phyloP scores from a whole-genome alignment of 441 rosid species.

The Jatropha podagrica region DNA sequence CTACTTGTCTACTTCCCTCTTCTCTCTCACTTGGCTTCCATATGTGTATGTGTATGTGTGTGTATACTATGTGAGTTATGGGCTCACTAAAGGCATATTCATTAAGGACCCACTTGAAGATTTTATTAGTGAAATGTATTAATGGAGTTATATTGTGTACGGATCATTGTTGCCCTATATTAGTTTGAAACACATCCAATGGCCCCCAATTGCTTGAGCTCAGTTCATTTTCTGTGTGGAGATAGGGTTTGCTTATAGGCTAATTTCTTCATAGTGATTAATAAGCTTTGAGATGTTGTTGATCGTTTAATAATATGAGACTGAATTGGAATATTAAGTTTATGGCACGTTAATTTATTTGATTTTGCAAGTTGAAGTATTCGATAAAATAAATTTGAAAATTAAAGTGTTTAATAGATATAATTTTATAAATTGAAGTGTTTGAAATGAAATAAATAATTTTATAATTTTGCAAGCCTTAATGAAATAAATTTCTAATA shows the following conservation, averaged over 20 bases:
- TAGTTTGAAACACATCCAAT: constrained; percentile 6
- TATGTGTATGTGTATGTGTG: background rate
- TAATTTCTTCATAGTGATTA: background rate
- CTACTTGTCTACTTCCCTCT: constrained; percentile 19
- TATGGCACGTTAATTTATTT: too few relatives aligned
- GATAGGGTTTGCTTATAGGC: constrained; percentile 14
- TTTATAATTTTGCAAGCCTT: too few relatives aligned
- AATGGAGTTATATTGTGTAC: constrained; percentile 28
- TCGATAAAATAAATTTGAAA: too few relatives aligned
- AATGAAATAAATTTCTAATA: too few relatives aligned
- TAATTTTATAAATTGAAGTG: too few relatives aligned
- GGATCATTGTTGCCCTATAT: constrained; percentile 14
- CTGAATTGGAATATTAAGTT: too few relatives aligned
- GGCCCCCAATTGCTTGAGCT: constrained; percentile 17
- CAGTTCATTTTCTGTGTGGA: constrained; percentile 33
- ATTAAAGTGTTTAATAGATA: too few relatives aligned
- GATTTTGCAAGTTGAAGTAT: too few relatives aligned
- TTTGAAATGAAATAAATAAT: too few relatives aligned
- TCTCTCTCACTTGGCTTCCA: background rate
- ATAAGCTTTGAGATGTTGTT: background rate
- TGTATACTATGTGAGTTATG: background rate
- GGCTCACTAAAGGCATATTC: background rate
- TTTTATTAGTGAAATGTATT: constrained; percentile 19
- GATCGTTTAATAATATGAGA: too few relatives aligned
- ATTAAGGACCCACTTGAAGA: constrained; percentile 12